Evolutionary conservation across 177 flowering plant genomes (phyloP).

Genomic region (Tripterygium wilfordii): DNA sequence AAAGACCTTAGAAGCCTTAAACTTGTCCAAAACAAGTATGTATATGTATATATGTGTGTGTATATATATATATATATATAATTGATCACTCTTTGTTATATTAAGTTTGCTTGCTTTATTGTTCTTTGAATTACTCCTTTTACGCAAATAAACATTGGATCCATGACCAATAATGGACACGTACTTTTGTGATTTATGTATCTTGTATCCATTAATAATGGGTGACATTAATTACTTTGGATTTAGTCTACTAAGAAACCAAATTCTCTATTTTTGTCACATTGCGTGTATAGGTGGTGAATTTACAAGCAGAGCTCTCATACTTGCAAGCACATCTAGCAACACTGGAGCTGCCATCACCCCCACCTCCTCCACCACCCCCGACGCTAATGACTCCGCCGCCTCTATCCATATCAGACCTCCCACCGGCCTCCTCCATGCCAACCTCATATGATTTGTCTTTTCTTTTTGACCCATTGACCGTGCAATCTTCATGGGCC

Average conservation of each 20-base stretch:
- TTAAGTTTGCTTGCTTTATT: neutral
- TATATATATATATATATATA: no score
- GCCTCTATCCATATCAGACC: slow-evolving; percentile 43
- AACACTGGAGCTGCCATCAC: slow-evolving; percentile 63
- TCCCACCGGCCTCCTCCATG: slow-evolving; percentile 43
- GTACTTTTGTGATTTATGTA: no score
- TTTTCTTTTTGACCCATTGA: slow-evolving; percentile 62
- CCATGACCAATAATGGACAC: no score
- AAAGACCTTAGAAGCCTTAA: slow-evolving; percentile 2
- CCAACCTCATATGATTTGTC: slow-evolving; percentile 66
- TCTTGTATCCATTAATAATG: no score
- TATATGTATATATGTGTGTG: no score
- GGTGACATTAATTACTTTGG: no score
- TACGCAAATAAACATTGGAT: no score
- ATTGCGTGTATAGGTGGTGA: slow-evolving; percentile 58
- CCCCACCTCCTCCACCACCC: slow-evolving; percentile 30
- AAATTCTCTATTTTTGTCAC: neutral
- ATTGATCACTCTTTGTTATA: no score
- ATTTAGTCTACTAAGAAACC: no score
- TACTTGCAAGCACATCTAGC: slow-evolving; percentile 91
- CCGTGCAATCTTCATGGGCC: slow-evolving; percentile 48
- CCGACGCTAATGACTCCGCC: slow-evolving; percentile 23
- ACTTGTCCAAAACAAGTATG: no score
- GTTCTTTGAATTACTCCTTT: no score
- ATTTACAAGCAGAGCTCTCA: slow-evolving; percentile 79